A percentile compares a stretch with the other conserved stretches of the same genome.
phyloP scores from a whole-genome alignment of 805 yeast species.

The Priceomyces melissophilus region DNA sequence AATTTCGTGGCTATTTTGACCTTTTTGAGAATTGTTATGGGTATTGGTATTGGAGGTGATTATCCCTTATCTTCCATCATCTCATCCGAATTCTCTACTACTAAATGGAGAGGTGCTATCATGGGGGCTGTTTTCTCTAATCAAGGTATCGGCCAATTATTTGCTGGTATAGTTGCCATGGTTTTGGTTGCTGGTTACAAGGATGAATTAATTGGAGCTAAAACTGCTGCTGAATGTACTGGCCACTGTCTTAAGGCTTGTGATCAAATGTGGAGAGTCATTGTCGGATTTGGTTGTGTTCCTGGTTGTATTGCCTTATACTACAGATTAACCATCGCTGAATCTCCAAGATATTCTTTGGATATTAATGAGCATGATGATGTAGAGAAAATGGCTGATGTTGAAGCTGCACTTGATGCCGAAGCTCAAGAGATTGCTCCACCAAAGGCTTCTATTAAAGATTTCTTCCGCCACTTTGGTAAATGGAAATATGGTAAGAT shows the following conservation, averaged over 20 bases:
- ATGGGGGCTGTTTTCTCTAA: conserved; percentile 96
- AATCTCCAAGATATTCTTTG: conserved; percentile 87
- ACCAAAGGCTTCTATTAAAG: conserved; percentile 78
- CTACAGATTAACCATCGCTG: conserved; percentile 91
- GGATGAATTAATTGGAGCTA: conserved; percentile 51
- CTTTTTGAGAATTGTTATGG: conserved; percentile 81
- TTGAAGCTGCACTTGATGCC: conserved; percentile 40
- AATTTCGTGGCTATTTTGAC: conserved; percentile 70
- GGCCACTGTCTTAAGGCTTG: conserved; percentile 68
- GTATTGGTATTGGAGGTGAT: conserved; percentile 98
- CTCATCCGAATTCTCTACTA: conserved; percentile 87
- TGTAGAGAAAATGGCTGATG: conserved; percentile 51
- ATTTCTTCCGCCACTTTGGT: conserved; percentile 68
- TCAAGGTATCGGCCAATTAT: conserved; percentile 94
- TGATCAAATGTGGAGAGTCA: conserved; percentile 93
- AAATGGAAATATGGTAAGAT: conserved; percentile 88
- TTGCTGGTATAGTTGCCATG: conserved; percentile 82
- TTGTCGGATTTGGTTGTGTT: conserved; percentile 85
- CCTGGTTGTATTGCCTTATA: conserved; percentile 84
- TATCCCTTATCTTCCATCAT: conserved; percentile 92
- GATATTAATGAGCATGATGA: conserved; percentile 65
- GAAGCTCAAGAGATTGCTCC: conserved; percentile 44
- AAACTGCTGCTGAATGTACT: conserved; percentile 58
- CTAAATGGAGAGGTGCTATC: conserved; percentile 97
- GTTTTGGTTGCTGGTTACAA: conserved; percentile 77